Evolutionary conservation across 352 stramenopile genomes (phyloP).

Genomic region (Phytophthora hybrid): DNA sequence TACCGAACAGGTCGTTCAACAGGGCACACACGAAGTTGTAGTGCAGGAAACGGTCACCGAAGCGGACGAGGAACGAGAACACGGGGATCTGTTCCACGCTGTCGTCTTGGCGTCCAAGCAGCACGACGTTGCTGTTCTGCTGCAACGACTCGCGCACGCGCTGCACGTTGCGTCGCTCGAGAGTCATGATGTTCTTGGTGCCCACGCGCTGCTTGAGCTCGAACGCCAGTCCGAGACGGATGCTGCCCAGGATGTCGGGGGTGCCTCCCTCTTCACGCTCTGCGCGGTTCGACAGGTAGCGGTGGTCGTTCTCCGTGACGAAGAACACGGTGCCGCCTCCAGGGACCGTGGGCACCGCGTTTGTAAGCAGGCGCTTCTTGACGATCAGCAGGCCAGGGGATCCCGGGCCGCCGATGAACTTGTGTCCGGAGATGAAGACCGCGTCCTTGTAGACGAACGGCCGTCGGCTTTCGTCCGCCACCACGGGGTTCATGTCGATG

Average conservation of each 20-base stretch:
- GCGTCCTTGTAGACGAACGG: constrained; percentile 91
- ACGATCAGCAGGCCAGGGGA: constrained; percentile 95
- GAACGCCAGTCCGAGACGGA: constrained; percentile 93
- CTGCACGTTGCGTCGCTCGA: constrained; percentile 56
- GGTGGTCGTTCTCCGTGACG: constrained; percentile 69
- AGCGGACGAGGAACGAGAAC: constrained; percentile 96
- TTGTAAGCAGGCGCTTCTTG: constrained; percentile 92
- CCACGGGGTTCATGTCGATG: constrained; percentile 97
- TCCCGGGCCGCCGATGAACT: constrained; percentile 95
- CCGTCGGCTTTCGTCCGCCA: constrained; percentile 43
- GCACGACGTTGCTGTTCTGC: constrained; percentile 74
- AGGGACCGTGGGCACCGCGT: constrained; percentile 63
- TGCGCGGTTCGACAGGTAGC: constrained; percentile 83
- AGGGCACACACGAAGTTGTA: constrained; percentile 99
- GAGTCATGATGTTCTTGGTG: constrained; percentile 54
- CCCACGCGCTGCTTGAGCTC: constrained; percentile 91
- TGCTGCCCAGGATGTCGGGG: constrained; percentile 95
- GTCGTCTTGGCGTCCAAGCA: constrained; percentile 81
- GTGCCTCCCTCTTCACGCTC: constrained; percentile 97
- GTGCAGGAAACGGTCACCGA: constrained; percentile 93
- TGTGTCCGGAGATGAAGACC: constrained; percentile 97
- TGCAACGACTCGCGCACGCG: constrained; percentile 56
- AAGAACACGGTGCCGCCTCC: constrained; percentile 70
- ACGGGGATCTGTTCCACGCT: constrained; percentile 85
- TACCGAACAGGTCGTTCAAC: constrained; percentile 98